A percentile compares a stretch with the other conserved stretches of the same genome.
Evolutionary conservation across 257 asterid genomes (phyloP).

Genomic region (Nemophila menziesii): DNA sequence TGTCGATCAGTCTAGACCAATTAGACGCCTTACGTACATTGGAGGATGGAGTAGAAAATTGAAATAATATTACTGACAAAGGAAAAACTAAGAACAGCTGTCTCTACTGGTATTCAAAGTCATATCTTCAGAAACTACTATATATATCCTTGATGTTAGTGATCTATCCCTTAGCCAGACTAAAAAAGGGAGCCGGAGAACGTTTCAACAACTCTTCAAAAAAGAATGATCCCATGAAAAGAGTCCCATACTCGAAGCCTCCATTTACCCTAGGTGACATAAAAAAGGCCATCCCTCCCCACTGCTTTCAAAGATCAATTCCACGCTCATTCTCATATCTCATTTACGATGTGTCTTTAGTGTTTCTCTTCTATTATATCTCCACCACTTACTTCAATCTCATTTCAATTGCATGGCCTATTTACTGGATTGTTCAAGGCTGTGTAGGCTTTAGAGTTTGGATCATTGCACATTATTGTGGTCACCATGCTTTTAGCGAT

Average conservation of each 20-base stretch:
- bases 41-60: too few species aligned
- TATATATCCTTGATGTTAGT: too few species aligned
- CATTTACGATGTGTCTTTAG: slow-evolving; percentile 33
- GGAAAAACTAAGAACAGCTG: too few species aligned
- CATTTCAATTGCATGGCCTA: slow-evolving; percentile 44
- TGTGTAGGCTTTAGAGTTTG: slow-evolving; percentile 54
- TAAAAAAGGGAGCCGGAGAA: slow-evolving; percentile 67
- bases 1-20: too few species aligned
- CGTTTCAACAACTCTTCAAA: slow-evolving; percentile 24
- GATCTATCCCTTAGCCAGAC: too few species aligned
- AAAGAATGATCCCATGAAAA: slow-evolving; percentile 18
- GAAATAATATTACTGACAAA: too few species aligned
- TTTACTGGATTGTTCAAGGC: slow-evolving; percentile 44
- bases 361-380: slow-evolving; percentile 31
- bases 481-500: slow-evolving; percentile 70
- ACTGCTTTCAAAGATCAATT: slow-evolving; percentile 54
- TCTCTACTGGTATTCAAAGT: too few species aligned
- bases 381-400: slow-evolving; percentile 35
- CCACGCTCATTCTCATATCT: slow-evolving; percentile 41
- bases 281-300: slow-evolving; percentile 67
- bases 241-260: slow-evolving; percentile 50
- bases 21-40: too few species aligned
- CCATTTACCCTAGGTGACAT: slow-evolving; percentile 52
- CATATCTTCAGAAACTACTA: too few species aligned
- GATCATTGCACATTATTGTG: slow-evolving; percentile 67